A percentile compares a stretch with the other conserved stretches of the same genome.
phyloP scores from a whole-genome alignment of 352 stramenopile genomes.

The Globisporangium megalacanthum region DNA sequence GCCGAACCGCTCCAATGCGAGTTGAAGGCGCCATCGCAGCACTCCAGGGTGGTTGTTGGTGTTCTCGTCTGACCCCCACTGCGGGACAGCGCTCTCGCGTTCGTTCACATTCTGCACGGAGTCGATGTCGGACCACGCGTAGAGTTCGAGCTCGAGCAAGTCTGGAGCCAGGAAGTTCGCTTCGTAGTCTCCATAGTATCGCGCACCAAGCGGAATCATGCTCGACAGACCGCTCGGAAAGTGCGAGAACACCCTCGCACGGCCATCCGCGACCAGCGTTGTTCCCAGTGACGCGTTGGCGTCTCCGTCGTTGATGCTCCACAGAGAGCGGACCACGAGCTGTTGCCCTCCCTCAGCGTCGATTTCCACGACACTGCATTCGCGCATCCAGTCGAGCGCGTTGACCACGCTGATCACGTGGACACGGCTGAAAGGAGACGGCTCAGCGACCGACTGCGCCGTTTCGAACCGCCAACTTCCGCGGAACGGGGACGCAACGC shows the following conservation, averaged over 20 bases:
- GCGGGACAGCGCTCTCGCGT: not conserved
- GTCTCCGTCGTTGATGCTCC: not conserved
- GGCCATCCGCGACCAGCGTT: constrained; percentile 5
- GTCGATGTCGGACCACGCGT: constrained; percentile 3
- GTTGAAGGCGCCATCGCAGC: constrained; percentile 4
- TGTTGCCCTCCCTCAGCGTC: constrained; percentile 5
- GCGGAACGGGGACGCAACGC: constrained; percentile 6
- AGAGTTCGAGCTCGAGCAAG: constrained; percentile 8
- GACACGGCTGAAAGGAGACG: not conserved
- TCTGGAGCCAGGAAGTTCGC: constrained; percentile 7
- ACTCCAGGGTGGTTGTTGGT: not conserved
- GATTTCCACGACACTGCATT: constrained; percentile 8
- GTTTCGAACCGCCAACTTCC: constrained; percentile 9
- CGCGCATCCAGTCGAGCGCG: constrained; percentile 13
- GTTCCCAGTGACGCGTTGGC: not conserved
- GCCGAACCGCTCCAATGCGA: constrained; percentile 10
- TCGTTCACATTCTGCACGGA: not conserved
- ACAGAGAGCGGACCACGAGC: constrained; percentile 7
- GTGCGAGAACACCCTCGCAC: constrained; percentile 10
- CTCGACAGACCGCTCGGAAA: constrained; percentile 12
- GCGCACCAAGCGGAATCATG: constrained; percentile 7
- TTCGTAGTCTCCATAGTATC: constrained; percentile 10
- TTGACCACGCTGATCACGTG: constrained; percentile 4
- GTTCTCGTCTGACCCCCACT: not conserved
- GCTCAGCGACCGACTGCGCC: constrained; percentile 4